Base-by-base conservation (phyloP, 139 green algal genomes). In the Haematococcus lacustris region DNA sequence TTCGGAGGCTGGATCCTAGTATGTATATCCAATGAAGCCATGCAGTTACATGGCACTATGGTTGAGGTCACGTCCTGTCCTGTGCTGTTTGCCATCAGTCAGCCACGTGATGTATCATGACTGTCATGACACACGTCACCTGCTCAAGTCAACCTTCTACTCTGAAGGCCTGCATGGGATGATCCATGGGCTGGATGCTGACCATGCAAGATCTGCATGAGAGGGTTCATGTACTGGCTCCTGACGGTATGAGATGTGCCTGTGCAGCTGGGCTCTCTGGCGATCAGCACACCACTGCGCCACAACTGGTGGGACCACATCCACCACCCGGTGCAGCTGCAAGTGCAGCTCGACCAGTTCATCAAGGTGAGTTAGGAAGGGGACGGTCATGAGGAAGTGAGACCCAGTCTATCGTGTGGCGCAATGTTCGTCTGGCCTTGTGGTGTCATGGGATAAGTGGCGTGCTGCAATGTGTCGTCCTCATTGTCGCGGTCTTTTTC, bases 251-350 rank as follows among this genome's bases (percentile, higher is more conserved):
- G 5, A 35, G 17, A n/a, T 26, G 5, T 50, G 30, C 6, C 33
- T 2, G n/a, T 67, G 62, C 75, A 84, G 79, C 40, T 79, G 40
- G 6, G 60, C 0, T 78, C 74, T 62, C 39, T 77, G 9, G 26
- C 79, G 30, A 40, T 63, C 1, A 70, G 60, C 0, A 74, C 79
- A 6, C 0, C 79, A 1, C 47, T 85, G 3, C 75, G 62, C 26
- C 63, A 81, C 57, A 75, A 81, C 26, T 85, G 81, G 47, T 85
- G 79, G 79, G 57, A 71, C 17, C 51, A 77, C 51, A 63, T 65
- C 9, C 41, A 60, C 3, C 51, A 7, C 32, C 66, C 34, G 35
- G 34, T 71, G 30, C 41, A 40, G 13, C 38, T 51, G 37, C 75
- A 84, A 25, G 73, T 70, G 4, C 71, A 76, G 35, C 62, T 80